Base-by-base conservation (phyloP, 148 eudicot genomes). In the Chenopodium formosanum region DNA sequence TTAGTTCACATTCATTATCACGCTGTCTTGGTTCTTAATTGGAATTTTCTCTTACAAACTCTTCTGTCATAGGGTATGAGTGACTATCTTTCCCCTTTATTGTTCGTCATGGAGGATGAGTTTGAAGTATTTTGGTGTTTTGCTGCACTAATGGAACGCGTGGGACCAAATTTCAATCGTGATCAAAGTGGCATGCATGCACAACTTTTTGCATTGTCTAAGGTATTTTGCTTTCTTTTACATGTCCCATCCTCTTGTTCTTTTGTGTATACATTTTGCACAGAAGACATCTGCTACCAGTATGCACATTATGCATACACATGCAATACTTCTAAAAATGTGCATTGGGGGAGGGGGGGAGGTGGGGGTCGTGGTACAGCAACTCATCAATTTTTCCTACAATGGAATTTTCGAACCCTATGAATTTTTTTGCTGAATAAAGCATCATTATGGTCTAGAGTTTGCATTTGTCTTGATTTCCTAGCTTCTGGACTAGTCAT, bases 101-200 rank as follows among this genome's bases (percentile, higher is more conserved):
- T 94, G 86, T 96, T 84, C 66, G 90, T 96, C 75, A 87, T 91
- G 95, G 88, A 90, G 81, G 98, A 96, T 75, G 97, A 94, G 74
- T 89, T 91, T 74, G 92, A 96, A 88, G 86, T 95, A 80, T 96
- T 96, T 87, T 96, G 99, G 99, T 96, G 99, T 86, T 96, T 96
- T 79, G 94, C 91, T 88, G 85, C 90, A 75, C 91, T 96, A 78
- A 89, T 96, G 98, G 98, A 94, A 80, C 94, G 94, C 19, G 91
- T 96, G 78, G 99, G 98, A 79, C 98, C 98, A 63, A 96, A 96
- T 89, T 96, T 96, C 79, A 96, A 96, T 75, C 94, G 99, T 76
- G 99, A 96, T 82, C 99, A 96, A 83, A 96, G 84, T 89, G 99
- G 99, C 87, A 94, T 94, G 97, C 98, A 96, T 80, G 86, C 99